These are phyloP conservation scores for Brassica rapa DNA, from an alignment of 345 rosid species.

Conservation along the genomic window DNA sequence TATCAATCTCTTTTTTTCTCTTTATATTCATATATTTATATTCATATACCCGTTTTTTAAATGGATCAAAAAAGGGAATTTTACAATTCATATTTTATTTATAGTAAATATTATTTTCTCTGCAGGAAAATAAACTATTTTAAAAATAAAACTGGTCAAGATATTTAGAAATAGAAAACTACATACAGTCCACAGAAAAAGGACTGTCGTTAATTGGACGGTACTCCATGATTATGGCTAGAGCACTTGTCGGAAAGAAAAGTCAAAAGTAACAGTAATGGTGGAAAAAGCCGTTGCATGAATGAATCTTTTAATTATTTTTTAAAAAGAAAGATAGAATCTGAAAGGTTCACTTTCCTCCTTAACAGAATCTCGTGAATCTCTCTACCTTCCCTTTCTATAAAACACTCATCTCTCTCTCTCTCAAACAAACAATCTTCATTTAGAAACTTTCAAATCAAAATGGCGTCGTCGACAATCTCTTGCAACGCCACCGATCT, in stretches of 20 bases:
- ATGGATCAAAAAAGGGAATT: not conserved
- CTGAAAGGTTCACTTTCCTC: conserved; percentile 31
- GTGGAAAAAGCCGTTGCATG: not conserved
- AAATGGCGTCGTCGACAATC: conserved; percentile 31
- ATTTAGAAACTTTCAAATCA: not conserved
- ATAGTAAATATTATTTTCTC: not conserved
- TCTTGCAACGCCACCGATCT: conserved; percentile 38
- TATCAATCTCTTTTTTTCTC: not conserved
- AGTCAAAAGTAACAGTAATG: conserved; percentile 28
- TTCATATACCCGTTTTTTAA: not conserved
- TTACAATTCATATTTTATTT: not conserved
- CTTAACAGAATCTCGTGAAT: conserved; percentile 36
- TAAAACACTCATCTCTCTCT: conserved; percentile 17
- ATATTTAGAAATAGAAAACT: not conserved
- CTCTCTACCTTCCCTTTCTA: conserved; percentile 24
- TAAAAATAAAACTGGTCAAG: not conserved
- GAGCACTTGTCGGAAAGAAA: conserved; percentile 3
- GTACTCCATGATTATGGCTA: not conserved
- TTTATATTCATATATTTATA: not conserved
- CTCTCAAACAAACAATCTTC: not conserved
- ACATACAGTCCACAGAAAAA: not conserved
- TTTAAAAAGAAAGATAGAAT: not conserved
- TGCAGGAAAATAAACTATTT: not conserved
- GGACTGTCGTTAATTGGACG: not conserved
- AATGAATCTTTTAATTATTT: not conserved